phyloP scores from a whole-genome alignment of 2,329 filamentous ascomycete species.

The Colletotrichum musae region DNA sequence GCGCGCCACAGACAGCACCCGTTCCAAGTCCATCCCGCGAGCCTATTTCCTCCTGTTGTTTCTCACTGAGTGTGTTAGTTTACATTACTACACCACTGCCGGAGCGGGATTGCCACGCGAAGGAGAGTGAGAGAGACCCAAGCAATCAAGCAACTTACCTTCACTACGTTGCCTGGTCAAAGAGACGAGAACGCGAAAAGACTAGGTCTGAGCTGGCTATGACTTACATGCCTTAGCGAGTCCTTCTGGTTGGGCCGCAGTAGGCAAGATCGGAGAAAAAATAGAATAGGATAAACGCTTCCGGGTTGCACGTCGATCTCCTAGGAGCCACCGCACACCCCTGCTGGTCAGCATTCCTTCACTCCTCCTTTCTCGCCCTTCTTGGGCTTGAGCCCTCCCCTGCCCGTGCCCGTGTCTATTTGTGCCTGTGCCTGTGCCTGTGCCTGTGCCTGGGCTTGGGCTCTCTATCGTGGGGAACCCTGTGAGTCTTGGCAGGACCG shows the following conservation, averaged over 20 bases:
- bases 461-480: constrained; percentile 3
- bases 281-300: constrained; percentile 33
- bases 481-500: constrained; percentile 30
- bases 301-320: constrained; percentile 15
- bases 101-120: neutral
- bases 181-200: constrained; percentile 15
- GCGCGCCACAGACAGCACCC: constrained; percentile 27
- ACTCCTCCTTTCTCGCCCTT: constrained; percentile 7
- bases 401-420: too few relatives aligned
- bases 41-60: constrained; percentile 1
- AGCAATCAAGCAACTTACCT: too few relatives aligned
- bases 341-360: neutral
- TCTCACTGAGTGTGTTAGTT: neutral
- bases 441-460: neutral
- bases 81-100: too few relatives aligned
- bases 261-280: constrained; percentile 7
- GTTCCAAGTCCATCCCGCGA: constrained; percentile 5
- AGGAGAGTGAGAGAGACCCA: neutral
- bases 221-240: constrained; percentile 29
- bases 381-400: too few relatives aligned
- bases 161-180: neutral
- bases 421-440: neutral
- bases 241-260: constrained; percentile 9
- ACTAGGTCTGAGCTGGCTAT: constrained; percentile 15
- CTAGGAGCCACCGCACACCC: neutral